Conservation (phyloP, 352 stramenopile species). For the Discostella stelligera region DNA sequence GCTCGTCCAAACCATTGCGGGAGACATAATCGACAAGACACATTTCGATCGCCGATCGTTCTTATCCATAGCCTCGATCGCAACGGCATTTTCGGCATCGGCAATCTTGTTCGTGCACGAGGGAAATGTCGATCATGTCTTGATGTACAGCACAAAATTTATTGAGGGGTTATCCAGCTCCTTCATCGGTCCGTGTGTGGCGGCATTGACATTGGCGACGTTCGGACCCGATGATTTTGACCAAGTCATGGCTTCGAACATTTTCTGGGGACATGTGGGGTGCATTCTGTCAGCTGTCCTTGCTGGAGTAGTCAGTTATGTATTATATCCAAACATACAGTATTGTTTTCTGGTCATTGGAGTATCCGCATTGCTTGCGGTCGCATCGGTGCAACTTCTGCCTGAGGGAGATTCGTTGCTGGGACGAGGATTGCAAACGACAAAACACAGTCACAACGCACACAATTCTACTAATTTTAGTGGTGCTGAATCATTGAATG, state of each 20-base stretch:
- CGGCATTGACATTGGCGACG: conserved; percentile 67
- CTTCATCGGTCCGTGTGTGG: conserved; percentile 79
- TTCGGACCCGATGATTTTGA: conserved; percentile 78
- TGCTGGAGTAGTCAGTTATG: conserved; percentile 60
- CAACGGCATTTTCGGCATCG: conserved; percentile 71
- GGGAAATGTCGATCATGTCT: conserved; percentile 63
- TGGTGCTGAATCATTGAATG: conserved; percentile 4
- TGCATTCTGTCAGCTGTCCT: conserved; percentile 50
- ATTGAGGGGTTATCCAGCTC: conserved; percentile 70
- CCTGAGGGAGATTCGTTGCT: conserved; percentile 70
- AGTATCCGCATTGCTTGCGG: conserved; percentile 55
- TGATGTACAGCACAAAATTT: conserved; percentile 73
- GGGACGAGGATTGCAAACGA: conserved; percentile 60
- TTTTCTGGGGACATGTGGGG: conserved; percentile 76
- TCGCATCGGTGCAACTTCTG: conserved; percentile 63
- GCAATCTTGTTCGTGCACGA: conserved; percentile 72
- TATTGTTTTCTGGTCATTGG: conserved; percentile 80
- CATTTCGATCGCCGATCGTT: conserved; percentile 72
- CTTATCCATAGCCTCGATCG: conserved; percentile 55
- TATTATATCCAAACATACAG: conserved; percentile 78
- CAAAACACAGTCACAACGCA: background rate
- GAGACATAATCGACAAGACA: conserved; percentile 77
- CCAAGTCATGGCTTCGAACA: conserved; percentile 75
- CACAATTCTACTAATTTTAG: background rate
- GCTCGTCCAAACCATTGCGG: conserved; percentile 72